Evolutionary conservation across 345 rosid species (phyloP), one percentile per base, ranked within the genome.

Genomic region (Psidium friedrichsthalianum): DNA sequence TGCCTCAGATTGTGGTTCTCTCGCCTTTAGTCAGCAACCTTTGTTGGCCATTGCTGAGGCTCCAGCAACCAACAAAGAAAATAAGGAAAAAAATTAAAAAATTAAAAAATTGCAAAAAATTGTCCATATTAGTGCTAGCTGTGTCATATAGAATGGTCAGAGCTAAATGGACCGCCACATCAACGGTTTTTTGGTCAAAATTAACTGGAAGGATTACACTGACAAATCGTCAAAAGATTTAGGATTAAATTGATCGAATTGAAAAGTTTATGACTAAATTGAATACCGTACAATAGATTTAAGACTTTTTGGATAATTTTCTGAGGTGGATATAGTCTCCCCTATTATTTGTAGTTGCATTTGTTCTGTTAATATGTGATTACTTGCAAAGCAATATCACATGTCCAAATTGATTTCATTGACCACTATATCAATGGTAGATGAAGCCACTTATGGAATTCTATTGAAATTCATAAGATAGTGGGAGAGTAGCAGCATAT

Each of bases 261-360:
- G 0, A 64, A 64, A 64, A 29, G 44, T 16, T 32, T 1, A 64
- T 0, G 9, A 27, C 1, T 6, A 0, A 59, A 59, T 61, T 6
- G 5, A 2, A 2, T 1, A 2, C 1, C 0, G 0, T 61, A 61
- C 0, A 15, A 2, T 29, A 29, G 1, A 10, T 32, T 64, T 2
- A 29, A 0, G 0, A 29, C 8, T 32, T 16, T 59, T 64, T 32
- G 6, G 44, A 64, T 2, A 64, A 64, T 64, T 29, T 64, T 3
- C 11, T 2, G 0, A 14, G 0, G 11, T 69, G 2, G 78, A 18
- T 20, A 69, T 32, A 69, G 3, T 18, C 13, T 8, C 24, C 4
- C 47, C 44, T 18, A 16, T 69, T 69, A 16, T 16, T 4, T 0
- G 1, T 15, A 32, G 44, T 32, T 8, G 6, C 7, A 4, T 32